Evolutionary conservation across 495 filamentous ascomycete genomes (phyloP), one percentile per base, ranked within the genome.

Genomic region (Penicillium samsonianum): DNA sequence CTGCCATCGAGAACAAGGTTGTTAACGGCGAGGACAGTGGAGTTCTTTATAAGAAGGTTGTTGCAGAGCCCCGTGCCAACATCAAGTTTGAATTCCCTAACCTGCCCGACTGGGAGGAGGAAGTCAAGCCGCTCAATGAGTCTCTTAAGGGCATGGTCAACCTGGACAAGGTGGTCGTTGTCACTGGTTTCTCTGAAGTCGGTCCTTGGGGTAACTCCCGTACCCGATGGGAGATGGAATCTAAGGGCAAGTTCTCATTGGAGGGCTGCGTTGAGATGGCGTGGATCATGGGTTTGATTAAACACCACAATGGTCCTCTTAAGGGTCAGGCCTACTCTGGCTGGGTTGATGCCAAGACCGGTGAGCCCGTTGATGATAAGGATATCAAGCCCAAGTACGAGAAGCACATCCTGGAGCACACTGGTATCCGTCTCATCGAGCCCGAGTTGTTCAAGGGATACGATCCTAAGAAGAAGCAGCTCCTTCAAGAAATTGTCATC

Each of bases 281-380:
- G 30, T 99, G 94, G 94, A 90, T 99, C 68, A 99, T 98, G 94
- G 95, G 95, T 55, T 87, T 98, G 55, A 98, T 99, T 75, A 96
- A 90, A 78, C 95, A 99, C 70, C 90, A 96, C 78, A 97, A 98
- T 61, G 95, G 94, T n/a, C 90, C 91, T 8, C 86, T 99, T 69
- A 98, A 98, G 77, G 94, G 95, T 69, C 88, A 96, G 78, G 85
- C 87, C 41, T 98, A 99, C 75, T 90, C 94, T 47, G 94, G 94
- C 54, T 99, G 94, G 94, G 92, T 98, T 53, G 94, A 99, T 67
- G 82, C 83, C 58, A 97, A 97, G 84, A 86, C 90, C 41, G 87
- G 90, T 16, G 93, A 98, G 48, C 94, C 94, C 11, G 91, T 99
- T 28, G 92, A 98, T 58, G 94, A 99, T 77, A 96, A 97, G 77